phyloP scores from a whole-genome alignment of 257 asterid genomes.

The Knoxia roxburghii region DNA sequence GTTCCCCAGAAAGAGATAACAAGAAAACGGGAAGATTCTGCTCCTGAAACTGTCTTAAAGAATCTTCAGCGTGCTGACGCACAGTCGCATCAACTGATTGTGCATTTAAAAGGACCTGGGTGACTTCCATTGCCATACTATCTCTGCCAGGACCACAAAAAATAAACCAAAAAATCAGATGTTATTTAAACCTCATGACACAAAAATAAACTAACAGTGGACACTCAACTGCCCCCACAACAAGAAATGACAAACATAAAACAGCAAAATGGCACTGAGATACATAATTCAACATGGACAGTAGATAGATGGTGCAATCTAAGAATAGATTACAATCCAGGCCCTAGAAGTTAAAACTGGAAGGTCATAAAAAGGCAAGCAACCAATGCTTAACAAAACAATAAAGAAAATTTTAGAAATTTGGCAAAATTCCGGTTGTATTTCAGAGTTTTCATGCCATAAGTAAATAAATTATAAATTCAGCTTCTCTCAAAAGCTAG shows the following conservation, averaged over 20 bases:
- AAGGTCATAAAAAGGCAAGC: neutral
- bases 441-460: neutral
- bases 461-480: neutral
- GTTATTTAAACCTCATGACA: slow-evolving; percentile 1
- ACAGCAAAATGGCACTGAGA: no score
- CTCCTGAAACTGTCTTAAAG: slow-evolving; percentile 76
- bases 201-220: neutral
- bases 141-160: slow-evolving; percentile 27
- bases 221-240: neutral
- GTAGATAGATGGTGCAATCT: neutral
- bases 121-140: slow-evolving; percentile 70
- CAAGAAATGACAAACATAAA: neutral
- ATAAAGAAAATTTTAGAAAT: neutral
- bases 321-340: no score
- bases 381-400: neutral
- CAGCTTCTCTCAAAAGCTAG: neutral
- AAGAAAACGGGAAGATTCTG: slow-evolving; percentile 73
- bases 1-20: slow-evolving; percentile 71
- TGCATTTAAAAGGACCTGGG: slow-evolving; percentile 75
- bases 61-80: slow-evolving; percentile 72
- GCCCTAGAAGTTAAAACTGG: no score
- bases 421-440: neutral
- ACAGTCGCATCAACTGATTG: slow-evolving; percentile 68
- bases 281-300: neutral
- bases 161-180: neutral